Evolutionary conservation across 495 filamentous ascomycete species (phyloP).

Genomic region (Sabuloglossum arenarium): DNA sequence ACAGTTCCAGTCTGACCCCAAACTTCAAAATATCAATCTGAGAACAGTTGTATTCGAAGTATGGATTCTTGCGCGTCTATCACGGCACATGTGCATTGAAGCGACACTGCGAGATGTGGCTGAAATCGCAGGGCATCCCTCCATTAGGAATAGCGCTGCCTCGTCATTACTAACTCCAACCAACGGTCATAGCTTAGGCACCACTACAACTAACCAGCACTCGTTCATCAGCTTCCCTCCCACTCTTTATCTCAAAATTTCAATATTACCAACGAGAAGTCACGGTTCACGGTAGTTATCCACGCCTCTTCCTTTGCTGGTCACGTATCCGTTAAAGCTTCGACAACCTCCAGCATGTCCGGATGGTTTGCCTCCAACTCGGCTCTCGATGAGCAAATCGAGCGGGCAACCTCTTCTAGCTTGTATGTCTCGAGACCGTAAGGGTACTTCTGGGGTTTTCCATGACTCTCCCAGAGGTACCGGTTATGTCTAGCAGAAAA

Average conservation of each 20-base stretch:
- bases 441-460: neutral
- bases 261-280: neutral
- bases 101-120: neutral
- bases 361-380: constrained; percentile 80
- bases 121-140: neutral
- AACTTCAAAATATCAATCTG: neutral
- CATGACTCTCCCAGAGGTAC: neutral
- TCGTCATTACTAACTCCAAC: neutral
- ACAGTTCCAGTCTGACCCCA: too few relatives aligned
- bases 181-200: neutral
- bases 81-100: neutral
- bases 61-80: neutral
- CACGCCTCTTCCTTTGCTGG: neutral
- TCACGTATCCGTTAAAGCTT: neutral
- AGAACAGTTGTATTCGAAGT: neutral
- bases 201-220: neutral
- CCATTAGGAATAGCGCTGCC: neutral
- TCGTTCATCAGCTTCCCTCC: neutral
- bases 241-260: neutral
- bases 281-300: neutral
- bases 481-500: constrained; percentile 9
- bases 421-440: constrained; percentile 32
- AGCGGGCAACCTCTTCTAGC: constrained; percentile 80
- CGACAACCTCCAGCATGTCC: constrained; percentile 32
- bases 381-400: constrained; percentile 89